Evolutionary conservation across 495 filamentous ascomycete genomes (phyloP).

Genomic region (Chaetomium tenue): DNA sequence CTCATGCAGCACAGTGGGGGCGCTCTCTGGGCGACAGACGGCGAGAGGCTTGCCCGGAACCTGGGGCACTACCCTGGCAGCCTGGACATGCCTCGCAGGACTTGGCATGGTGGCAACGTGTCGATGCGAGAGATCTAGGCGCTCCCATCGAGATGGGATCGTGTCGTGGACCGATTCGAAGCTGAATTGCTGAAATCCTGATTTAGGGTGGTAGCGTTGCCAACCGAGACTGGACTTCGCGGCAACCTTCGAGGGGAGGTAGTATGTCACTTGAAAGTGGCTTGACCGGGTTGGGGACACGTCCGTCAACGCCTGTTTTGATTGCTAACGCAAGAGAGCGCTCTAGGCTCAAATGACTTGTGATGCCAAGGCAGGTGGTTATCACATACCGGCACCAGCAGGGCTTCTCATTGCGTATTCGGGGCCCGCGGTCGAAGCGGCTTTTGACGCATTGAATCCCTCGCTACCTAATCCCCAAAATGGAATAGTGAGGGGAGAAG

Average conservation of each 20-base stretch:
- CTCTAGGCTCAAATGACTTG: background rate
- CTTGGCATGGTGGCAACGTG: constrained; percentile 6
- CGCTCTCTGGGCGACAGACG: background rate
- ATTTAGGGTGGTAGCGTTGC: background rate
- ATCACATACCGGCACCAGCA: background rate
- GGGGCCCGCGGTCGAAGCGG: background rate
- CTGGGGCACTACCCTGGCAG: background rate
- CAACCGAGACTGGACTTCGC: too few species aligned
- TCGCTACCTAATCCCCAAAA: background rate
- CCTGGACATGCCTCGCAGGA: background rate
- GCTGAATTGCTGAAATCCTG: background rate
- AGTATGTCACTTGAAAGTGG: background rate
- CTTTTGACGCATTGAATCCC: too few species aligned
- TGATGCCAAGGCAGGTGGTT: background rate
- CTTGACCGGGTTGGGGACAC: background rate
- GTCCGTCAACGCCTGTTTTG: background rate
- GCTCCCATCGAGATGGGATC: constrained; percentile 1
- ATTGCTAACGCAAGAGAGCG: background rate
- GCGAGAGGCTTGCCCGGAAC: background rate
- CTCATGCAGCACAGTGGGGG: constrained; percentile 9
- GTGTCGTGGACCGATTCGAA: constrained; percentile 9
- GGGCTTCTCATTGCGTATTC: background rate
- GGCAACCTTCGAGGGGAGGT: too few species aligned
- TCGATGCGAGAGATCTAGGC: constrained; percentile 16
- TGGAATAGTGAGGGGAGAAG: background rate